These are phyloP conservation scores for Alternaria hordeiaustralica DNA, from an alignment of 2,329 filamentous ascomycete species.

Conservation along the genomic window DNA sequence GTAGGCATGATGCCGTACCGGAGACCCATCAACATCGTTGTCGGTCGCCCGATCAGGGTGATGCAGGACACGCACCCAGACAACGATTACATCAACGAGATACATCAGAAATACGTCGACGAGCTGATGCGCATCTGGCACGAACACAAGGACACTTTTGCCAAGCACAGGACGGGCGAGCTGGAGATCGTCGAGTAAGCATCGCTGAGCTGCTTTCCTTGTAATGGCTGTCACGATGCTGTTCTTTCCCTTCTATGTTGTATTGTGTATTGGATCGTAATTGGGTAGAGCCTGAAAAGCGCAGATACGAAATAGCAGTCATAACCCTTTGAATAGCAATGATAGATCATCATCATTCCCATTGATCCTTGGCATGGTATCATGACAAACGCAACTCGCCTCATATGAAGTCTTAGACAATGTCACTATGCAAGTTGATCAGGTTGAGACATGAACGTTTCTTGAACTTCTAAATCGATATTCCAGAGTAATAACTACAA, in stretches of 20 bases:
- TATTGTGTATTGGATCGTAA: neutral
- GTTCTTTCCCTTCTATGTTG: neutral
- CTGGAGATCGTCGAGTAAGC: conserved; percentile 68
- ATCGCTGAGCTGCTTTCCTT: neutral
- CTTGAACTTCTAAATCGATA: neutral
- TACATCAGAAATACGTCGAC: conserved; percentile 79
- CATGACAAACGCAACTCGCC: neutral
- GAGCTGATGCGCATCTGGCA: conserved; percentile 79
- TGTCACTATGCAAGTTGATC: neutral
- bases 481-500: neutral
- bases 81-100: conserved; percentile 76
- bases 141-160: conserved; percentile 78
- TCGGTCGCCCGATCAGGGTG: conserved; percentile 81
- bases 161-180: conserved; percentile 67
- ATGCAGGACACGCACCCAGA: conserved; percentile 68
- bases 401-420: neutral
- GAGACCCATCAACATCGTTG: conserved; percentile 84
- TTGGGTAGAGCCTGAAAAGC: neutral
- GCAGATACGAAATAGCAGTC: neutral
- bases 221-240: neutral
- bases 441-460: neutral
- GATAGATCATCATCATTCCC: neutral
- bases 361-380: neutral
- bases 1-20: conserved; percentile 96
- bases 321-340: neutral